Evolutionary conservation across 176 grass and related monocot genomes (phyloP).

Genomic region (bread wheat (Triticum aestivum)): IWGSC_CS_RefSeq_v2.1 NC_057801.1:600239812-600240311

Average conservation of each 20-base stretch:
- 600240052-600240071: no score
- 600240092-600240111: no score
- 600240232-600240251: neutral
- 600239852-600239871: no score
- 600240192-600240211: neutral
- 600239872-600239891: neutral
- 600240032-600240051: no score
- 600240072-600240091: no score
- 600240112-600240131: no score
- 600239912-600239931: neutral
- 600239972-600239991: no score
- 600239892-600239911: neutral
- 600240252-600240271: neutral
- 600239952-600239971: no score
- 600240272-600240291: conserved; percentile 23
- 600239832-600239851: neutral
- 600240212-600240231: neutral
- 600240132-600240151: no score
- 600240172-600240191: neutral
- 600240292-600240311: neutral
- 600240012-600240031: no score
- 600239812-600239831: conserved; percentile 16
- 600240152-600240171: no score
- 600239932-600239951: neutral
- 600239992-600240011: no score